phyloP scores from a whole-genome alignment of 176 grass and related monocot species.

The Miscanthus lutarioriparius region DNA sequence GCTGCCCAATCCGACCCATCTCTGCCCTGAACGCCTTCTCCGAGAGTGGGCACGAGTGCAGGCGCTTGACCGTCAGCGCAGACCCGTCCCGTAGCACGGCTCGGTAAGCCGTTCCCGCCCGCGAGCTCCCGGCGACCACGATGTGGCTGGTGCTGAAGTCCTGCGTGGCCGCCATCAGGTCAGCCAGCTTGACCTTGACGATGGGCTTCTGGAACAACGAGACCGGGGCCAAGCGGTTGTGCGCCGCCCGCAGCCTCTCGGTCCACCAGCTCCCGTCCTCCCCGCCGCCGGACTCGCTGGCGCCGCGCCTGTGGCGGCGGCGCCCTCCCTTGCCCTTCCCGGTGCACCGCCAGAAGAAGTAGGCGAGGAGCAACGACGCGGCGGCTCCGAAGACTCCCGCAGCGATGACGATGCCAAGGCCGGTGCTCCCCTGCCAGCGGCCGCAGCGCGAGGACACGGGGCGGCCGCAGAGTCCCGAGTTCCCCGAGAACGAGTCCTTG shows the following conservation, averaged over 20 bases:
- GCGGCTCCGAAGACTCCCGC: slow-evolving; percentile 85
- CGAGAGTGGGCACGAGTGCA: slow-evolving; percentile 83
- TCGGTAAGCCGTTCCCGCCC: slow-evolving; percentile 74
- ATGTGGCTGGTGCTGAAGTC: slow-evolving; percentile 82
- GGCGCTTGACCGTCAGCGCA: slow-evolving; percentile 83
- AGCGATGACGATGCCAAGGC: slow-evolving; percentile 72
- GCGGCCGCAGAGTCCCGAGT: slow-evolving; percentile 65
- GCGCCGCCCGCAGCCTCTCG: slow-evolving; percentile 67
- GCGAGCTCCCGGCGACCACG: slow-evolving; percentile 78
- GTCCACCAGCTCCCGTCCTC: slow-evolving; percentile 91
- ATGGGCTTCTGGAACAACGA: slow-evolving; percentile 99
- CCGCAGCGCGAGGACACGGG: slow-evolving; percentile 55
- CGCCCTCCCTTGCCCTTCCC: slow-evolving; percentile 42
- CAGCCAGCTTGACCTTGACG: slow-evolving; percentile 93
- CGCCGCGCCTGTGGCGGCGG: slow-evolving; percentile 19
- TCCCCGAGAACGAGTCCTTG: slow-evolving; percentile 46
- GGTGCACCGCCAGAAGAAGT: slow-evolving; percentile 75
- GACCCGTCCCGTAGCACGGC: slow-evolving; percentile 86
- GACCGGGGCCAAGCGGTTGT: slow-evolving; percentile 71
- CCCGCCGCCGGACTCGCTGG: slow-evolving; percentile 14
- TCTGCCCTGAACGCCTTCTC: slow-evolving; percentile 82
- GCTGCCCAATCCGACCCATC: slow-evolving; percentile 80
- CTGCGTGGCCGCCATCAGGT: slow-evolving; percentile 81
- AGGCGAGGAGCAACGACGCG: slow-evolving; percentile 72
- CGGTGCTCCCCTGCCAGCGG: slow-evolving; percentile 25